Percentiles rank a stretch among this genome's conserved stretches.
Evolutionary conservation across 2,329 filamentous ascomycete genomes (phyloP).

Genomic region (Penicillium janthinellum): DNA sequence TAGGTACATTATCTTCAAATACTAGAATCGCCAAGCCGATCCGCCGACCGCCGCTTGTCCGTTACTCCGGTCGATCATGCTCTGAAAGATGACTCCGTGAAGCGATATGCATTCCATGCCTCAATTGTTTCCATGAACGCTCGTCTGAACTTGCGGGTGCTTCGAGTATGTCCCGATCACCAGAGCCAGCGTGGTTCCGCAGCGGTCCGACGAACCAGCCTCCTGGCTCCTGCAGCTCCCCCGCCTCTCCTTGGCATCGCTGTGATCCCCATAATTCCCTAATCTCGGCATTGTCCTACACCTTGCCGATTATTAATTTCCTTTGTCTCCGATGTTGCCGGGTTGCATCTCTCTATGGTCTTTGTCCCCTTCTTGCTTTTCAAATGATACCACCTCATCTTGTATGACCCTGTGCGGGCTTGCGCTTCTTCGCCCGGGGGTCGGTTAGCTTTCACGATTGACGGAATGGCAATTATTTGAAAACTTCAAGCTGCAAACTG

Average conservation of each 20-base stretch:
- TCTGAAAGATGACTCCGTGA: background rate
- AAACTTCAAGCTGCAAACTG: slow-evolving; percentile 1
- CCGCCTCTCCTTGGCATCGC: slow-evolving; percentile 26
- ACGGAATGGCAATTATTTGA: slow-evolving; percentile 34
- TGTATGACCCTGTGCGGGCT: slow-evolving; percentile 34
- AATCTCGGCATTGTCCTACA: slow-evolving; percentile 19
- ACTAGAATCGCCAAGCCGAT: slow-evolving; percentile 54
- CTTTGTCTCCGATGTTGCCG: slow-evolving; percentile 22
- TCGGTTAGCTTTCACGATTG: slow-evolving; percentile 34
- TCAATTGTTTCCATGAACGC: background rate
- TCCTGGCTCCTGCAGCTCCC: slow-evolving; percentile 31
- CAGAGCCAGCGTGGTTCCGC: slow-evolving; percentile 32
- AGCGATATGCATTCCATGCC: background rate
- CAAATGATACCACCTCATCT: slow-evolving; percentile 45
- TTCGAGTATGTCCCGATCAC: slow-evolving; percentile 6
- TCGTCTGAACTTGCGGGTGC: slow-evolving; percentile 1
- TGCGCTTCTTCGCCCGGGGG: slow-evolving; percentile 23
- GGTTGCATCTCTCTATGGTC: slow-evolving; percentile 7
- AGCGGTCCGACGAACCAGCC: slow-evolving; percentile 29
- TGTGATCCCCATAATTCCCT: slow-evolving; percentile 25
- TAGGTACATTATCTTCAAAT: slow-evolving; percentile 86
- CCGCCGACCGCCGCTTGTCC: background rate
- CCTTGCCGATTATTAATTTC: slow-evolving; percentile 7
- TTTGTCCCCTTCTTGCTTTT: slow-evolving; percentile 24
- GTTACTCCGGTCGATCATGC: background rate